Conservation (phyloP, 2,329 filamentous ascomycete genomes). For the Penicillium sp. region DNA sequence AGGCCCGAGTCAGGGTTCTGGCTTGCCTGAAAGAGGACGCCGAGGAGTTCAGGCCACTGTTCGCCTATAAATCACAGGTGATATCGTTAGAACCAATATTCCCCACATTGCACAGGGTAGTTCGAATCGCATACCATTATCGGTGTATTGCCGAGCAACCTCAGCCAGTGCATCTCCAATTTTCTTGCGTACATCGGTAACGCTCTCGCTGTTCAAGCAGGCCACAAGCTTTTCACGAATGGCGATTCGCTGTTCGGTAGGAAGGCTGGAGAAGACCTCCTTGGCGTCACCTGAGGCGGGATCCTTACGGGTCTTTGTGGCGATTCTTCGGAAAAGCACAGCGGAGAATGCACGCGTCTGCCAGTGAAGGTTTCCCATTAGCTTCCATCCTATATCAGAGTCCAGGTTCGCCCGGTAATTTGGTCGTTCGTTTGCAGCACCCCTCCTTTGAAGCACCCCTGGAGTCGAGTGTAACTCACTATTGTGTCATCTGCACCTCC, state of each 20-base stretch:
- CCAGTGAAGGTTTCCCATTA: constrained; percentile 4
- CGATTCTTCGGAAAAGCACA: constrained; percentile 90
- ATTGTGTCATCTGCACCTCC: constrained; percentile 70
- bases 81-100: constrained; percentile 9
- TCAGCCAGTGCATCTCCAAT: constrained; percentile 97
- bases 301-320: constrained; percentile 81
- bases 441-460: constrained; percentile 2
- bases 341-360: constrained; percentile 88
- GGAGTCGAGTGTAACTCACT: constrained; percentile 52
- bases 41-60: constrained; percentile 85
- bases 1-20: constrained; percentile 79
- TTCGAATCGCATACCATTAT: constrained; percentile 66
- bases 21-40: constrained; percentile 83
- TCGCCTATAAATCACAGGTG: constrained; percentile 57
- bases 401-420: background rate
- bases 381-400: background rate
- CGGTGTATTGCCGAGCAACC: constrained; percentile 89
- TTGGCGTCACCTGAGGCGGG: constrained; percentile 64
- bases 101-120: background rate
- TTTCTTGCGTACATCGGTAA: constrained; percentile 81
- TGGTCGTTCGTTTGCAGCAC: background rate
- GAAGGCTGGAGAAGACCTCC: constrained; percentile 82
- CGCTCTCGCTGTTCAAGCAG: constrained; percentile 69
- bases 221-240: constrained; percentile 84
- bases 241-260: constrained; percentile 67